Base-by-base conservation (phyloP, 2,329 filamentous ascomycete species). In the Colletotrichum liriopes region DNA sequence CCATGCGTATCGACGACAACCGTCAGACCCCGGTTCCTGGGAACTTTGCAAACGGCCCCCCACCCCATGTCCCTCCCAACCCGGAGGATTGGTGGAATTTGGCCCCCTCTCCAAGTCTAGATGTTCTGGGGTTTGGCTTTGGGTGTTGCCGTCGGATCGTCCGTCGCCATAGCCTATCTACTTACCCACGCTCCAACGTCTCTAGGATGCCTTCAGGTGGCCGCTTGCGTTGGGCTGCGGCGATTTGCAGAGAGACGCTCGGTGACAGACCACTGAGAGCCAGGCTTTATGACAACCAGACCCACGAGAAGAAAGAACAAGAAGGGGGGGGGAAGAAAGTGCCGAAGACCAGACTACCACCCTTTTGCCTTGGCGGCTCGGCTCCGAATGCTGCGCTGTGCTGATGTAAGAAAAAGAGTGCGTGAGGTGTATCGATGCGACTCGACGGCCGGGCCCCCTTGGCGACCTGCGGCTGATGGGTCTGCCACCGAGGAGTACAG, bases 361-460 rank as follows among this genome's bases (percentile, higher is more conserved):
- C 20, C 14, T 29, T 37, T 54, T 39, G 8, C 35, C 35, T 54
- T 11, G 45, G 18, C 18, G 5, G 14, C 12, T 29, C 12, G 47
- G 47, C n/a, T 49, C 12, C 23, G 61, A n/a, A 29, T 64, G 61
- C 47, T 64, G 49, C 60, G 35, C 47, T 41, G n/a, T 39, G 47
- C 61, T 54, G 61, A 54, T 64, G 61, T 64, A 29, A 54, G 61
- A 54, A 41, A 20, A 18, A 16, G 32, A 5, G 47, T 32, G 60
- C 8, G 55, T 29, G n/a, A 14, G 16, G 18, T 37, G 16, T 11
- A 2, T 47, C 9, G 60, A 26, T 39, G 26, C 16, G 9, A 61
- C 41, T 47, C 26, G 58, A n/a, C 55, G n/a, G 11, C 23, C 49
- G 5, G 29, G 29, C 29, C 55, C 54, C 9, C 26, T 26, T 61